Percentiles rank a stretch among this genome's conserved stretches.
Conservation (phyloP, 352 stramenopile genomes). For the Globisporangium perplexum region DNA sequence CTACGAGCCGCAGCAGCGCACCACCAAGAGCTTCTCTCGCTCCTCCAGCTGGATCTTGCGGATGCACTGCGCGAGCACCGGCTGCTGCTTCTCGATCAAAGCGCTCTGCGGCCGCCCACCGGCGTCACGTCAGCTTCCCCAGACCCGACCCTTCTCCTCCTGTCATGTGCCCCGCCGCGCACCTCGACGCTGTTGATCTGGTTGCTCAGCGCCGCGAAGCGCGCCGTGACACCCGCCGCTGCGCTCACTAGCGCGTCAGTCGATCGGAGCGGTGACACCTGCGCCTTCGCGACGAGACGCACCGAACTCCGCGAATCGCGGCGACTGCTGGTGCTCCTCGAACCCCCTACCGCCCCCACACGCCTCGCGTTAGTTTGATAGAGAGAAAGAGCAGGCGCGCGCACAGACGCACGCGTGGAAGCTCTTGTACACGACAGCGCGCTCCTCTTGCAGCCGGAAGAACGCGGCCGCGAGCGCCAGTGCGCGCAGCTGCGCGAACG, state of each 20-base stretch:
- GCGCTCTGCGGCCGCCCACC: constrained; percentile 6
- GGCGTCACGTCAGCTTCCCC: not conserved
- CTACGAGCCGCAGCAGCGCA: constrained; percentile 10
- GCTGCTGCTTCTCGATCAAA: constrained; percentile 28
- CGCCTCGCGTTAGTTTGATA: not conserved
- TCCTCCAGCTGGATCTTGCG: constrained; percentile 72
- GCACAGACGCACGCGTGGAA: constrained; percentile 40
- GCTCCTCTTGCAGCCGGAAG: constrained; percentile 47
- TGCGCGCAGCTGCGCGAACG: constrained; percentile 11
- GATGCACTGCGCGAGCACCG: constrained; percentile 44
- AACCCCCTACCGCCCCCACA: constrained; percentile 39
- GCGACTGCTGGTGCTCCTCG: constrained; percentile 52
- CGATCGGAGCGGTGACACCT: too few relatives aligned
- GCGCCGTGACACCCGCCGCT: constrained; percentile 57
- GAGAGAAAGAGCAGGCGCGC: not conserved
- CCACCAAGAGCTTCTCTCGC: constrained; percentile 79
- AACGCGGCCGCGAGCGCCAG: constrained; percentile 35
- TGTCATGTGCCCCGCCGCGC: not conserved
- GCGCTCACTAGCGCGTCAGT: not conserved
- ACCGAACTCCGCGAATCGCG: constrained; percentile 65
- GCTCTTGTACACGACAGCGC: constrained; percentile 63
- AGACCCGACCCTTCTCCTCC: not conserved
- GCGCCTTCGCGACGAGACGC: not conserved
- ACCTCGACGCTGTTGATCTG: constrained; percentile 70
- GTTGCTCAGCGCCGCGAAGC: constrained; percentile 60